Evolutionary conservation across 2,329 filamentous ascomycete species (phyloP).

Genomic region (Orbilia brochopaga): DNA sequence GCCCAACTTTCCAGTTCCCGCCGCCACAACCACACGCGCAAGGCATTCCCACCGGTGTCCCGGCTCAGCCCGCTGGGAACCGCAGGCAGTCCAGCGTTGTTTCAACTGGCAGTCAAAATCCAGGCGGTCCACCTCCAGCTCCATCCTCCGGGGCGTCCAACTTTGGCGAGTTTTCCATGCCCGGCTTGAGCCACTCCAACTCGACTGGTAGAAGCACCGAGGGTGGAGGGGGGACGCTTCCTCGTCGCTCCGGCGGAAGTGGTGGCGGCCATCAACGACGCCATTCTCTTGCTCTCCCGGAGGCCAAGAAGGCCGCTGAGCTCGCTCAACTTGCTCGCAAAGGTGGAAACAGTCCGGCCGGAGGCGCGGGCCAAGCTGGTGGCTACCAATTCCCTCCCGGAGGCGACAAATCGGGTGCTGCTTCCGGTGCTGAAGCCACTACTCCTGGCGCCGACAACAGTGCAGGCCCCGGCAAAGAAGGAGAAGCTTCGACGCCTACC

Average conservation of each 20-base stretch:
- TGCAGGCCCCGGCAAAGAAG: slow-evolving; percentile 53
- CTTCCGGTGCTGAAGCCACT: slow-evolving; percentile 59
- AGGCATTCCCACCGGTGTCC: slow-evolving; percentile 72
- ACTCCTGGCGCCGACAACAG: slow-evolving; percentile 55
- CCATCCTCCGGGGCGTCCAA: slow-evolving; percentile 82
- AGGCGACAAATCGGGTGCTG: slow-evolving; percentile 62
- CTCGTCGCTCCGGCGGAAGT: slow-evolving; percentile 62
- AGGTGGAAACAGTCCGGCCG: slow-evolving; percentile 87
- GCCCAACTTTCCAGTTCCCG: slow-evolving; percentile 87
- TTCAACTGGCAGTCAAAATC: slow-evolving; percentile 75
- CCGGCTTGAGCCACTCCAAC: slow-evolving; percentile 58
- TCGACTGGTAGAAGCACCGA: slow-evolving; percentile 49
- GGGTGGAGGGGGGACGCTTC: slow-evolving; percentile 51
- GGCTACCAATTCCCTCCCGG: slow-evolving; percentile 93
- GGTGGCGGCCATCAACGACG: slow-evolving; percentile 88
- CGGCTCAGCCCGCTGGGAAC: slow-evolving; percentile 81
- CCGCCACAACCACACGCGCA: slow-evolving; percentile 61
- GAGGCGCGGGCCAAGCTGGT: slow-evolving; percentile 18
- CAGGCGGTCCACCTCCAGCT: slow-evolving; percentile 86
- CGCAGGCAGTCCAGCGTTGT: slow-evolving; percentile 97
- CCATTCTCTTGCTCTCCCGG: slow-evolving; percentile 90
- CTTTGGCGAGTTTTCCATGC: slow-evolving; percentile 79
- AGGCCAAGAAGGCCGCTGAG: slow-evolving; percentile 97
- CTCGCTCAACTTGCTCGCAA: slow-evolving; percentile 70
- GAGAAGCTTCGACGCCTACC: slow-evolving; percentile 19